Percentiles rank a stretch among this genome's conserved stretches.
These are phyloP conservation scores for Mrakia gelida DNA, from an alignment of 768 basidiomycete species.

Conservation along the genomic window DNA sequence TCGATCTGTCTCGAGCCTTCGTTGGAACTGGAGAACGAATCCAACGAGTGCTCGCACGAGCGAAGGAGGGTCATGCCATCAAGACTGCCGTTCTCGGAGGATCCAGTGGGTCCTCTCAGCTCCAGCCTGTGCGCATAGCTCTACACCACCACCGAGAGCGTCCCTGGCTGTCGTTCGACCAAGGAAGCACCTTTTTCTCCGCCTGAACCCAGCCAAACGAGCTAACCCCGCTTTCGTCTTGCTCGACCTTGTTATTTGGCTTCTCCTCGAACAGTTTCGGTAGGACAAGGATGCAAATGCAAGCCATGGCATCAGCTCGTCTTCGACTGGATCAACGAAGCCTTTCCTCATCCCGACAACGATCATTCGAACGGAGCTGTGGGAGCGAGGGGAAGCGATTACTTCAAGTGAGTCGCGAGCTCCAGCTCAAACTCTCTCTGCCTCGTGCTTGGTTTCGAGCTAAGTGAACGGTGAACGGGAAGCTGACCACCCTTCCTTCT, in stretches of 20 bases:
- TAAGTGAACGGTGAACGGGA: too few relatives aligned
- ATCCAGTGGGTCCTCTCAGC: neutral
- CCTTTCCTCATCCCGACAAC: neutral
- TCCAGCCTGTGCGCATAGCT: neutral
- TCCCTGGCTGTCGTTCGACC: too few relatives aligned
- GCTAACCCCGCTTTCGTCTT: neutral
- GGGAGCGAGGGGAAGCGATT: slow-evolving; percentile 13
- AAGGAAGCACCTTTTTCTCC: too few relatives aligned
- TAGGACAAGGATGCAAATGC: neutral
- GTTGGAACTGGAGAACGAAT: neutral
- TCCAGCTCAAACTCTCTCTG: too few relatives aligned
- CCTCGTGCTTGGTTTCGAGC: neutral
- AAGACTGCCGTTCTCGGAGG: neutral
- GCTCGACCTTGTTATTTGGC: neutral
- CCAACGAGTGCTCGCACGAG: neutral
- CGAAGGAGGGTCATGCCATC: neutral
- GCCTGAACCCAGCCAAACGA: too few relatives aligned
- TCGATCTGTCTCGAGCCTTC: neutral
- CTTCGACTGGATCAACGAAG: slow-evolving; percentile 9
- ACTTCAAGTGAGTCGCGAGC: slow-evolving; percentile 11
- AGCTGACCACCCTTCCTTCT: too few relatives aligned
- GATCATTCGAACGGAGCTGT: neutral
- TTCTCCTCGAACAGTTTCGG: neutral
- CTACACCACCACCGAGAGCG: too few relatives aligned
- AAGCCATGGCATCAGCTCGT: neutral